Evolutionary conservation across 148 eudicot genomes (phyloP), one percentile per base, ranked within the genome.

Genomic region (Talinum fruticosum): DNA sequence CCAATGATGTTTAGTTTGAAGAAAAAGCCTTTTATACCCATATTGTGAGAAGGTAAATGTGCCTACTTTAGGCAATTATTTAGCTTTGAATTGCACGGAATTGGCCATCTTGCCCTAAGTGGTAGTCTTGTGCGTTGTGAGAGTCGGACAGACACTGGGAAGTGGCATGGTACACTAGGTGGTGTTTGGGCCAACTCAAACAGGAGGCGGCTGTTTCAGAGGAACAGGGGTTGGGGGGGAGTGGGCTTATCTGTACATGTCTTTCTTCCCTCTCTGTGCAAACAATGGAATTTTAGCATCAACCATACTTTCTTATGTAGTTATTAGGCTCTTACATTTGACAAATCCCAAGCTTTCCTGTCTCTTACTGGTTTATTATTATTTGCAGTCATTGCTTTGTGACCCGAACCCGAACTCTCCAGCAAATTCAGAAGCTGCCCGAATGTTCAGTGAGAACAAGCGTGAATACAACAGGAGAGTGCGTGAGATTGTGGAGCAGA

Each of bases 381-480:
- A 29, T 24, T 49, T 81, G 80, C 83, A 90, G 94, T 90, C 94
- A 24, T 79, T 90, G 76, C 87, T 88, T 8, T 87, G 91, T 82
- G 91, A 90, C 65, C 91, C 94, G 13, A 88, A 90, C 82, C 94
- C 94, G 59, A 90, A 90, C 84, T 90, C 94, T 29, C 90, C 92
- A 45, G 94, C 94, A 79, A 90, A 88, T 74, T 90, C 94, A 76
- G 92, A 90, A 83, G 91, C 94, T 71, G 94, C 92, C 72, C 83
- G 94, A 29, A 82, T 90, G 91, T 90, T 83, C 72, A 88, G 92
- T 68, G 92, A 90, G 79, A 84, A 82, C 85, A 90, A 90, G 82
- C 94, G 92, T 37, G 92, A 88, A 66, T 90, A 90, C 86, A 90
- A 90, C 76, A 83, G 90, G 76, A 84, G 87, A 79, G 90, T 87